These are phyloP conservation scores for Fistulinella prunicolor DNA, from an alignment of 768 basidiomycete genomes.

Conservation along the genomic window DNA sequence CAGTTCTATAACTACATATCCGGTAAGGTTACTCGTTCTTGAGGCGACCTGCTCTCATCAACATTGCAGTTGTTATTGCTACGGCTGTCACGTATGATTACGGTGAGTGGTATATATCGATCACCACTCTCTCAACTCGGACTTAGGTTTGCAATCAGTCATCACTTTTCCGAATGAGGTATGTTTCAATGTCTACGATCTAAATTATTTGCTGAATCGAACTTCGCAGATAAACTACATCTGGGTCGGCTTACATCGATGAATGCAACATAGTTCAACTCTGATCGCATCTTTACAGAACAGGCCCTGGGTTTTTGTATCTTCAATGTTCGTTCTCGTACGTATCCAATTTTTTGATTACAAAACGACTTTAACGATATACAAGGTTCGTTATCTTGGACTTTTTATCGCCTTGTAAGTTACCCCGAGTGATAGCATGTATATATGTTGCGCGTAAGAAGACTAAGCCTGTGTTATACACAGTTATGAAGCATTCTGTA, in stretches of 20 bases:
- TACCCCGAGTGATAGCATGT: neutral
- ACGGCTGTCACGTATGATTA: conserved; percentile 20
- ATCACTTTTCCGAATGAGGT: conserved; percentile 18
- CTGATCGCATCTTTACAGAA: conserved; percentile 11
- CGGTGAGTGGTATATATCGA: conserved; percentile 6
- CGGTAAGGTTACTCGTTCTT: conserved; percentile 1
- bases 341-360: neutral
- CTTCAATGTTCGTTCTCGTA: conserved; percentile 14
- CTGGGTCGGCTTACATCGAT: conserved; percentile 13
- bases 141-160: conserved; percentile 4
- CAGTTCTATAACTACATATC: conserved; percentile 8
- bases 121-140: neutral
- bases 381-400: conserved; percentile 21
- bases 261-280: neutral
- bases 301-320: conserved; percentile 14
- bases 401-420: conserved; percentile 11
- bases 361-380: neutral
- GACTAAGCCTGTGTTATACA: neutral
- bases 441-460: neutral
- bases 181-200: neutral
- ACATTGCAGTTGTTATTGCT: conserved; percentile 8
- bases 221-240: conserved; percentile 9
- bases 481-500: conserved; percentile 10
- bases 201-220: neutral
- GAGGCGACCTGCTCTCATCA: neutral